Evolutionary conservation across 768 basidiomycete species (phyloP), one percentile per base, ranked within the genome.

Genomic region (Tubosaeta sp.): DNA sequence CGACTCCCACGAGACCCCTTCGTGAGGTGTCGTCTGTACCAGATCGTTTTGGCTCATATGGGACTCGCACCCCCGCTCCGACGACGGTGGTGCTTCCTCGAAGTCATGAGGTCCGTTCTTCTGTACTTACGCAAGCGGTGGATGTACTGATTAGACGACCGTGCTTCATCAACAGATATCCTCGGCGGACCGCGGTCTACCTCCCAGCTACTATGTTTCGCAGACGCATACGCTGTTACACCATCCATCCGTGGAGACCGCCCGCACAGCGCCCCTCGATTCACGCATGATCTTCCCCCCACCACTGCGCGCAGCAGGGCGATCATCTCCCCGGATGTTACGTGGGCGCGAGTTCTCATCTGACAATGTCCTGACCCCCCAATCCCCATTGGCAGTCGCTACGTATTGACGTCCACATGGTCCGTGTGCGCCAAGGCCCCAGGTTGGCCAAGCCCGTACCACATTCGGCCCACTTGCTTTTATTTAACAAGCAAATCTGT

Each of bases 231-330:
- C 32, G 1, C 31, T 42, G 12, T 31, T 6, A 13, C 56, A 48
- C 16, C 43, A 54, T 22, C 29, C 62, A 1, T 71, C 69, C 2
- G 45, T 54, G 16, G 72, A 71, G 38, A 22, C 63, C 12, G 39
- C 52, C 14, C 57, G 44, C 29, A 54, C 57, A 14, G 33, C 48
- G 16, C 62, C 56, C 9, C 54, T 62, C 7, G 68, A 70, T 47
- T 65, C 67, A 26, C 63, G 66, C 14, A 63, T 67, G 64, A 50
- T 71, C 31, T 71, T 74, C 56, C 76, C 74, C 5, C 64, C 64
- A 2, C 57, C 72, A 12, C 72, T 72, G 26, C 69, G 73, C 27
- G 67, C 65, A 4, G 72, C 69, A 5, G 72, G 71, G 10, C 70
- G 72, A 29, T 45, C 49, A 19, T 56, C 57, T 27, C 58, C 57